These are phyloP conservation scores for Ceratocystis huliohia DNA, from an alignment of 2,329 filamentous ascomycete species.

Conservation along the genomic window DNA sequence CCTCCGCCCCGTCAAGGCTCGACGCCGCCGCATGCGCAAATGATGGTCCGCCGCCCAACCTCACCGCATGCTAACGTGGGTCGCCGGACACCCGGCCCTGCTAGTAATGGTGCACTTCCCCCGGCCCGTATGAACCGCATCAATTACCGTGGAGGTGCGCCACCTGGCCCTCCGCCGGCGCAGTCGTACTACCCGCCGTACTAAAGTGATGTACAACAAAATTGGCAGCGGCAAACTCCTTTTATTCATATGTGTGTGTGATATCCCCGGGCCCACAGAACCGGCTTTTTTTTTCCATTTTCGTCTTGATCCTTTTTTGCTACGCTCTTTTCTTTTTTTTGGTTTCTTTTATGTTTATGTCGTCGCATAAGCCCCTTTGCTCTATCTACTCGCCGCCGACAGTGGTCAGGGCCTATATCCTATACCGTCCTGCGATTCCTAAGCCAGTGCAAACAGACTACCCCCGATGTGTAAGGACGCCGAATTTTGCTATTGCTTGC, in stretches of 20 bases:
- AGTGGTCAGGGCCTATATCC: too few species aligned
- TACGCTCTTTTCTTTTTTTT: neutral
- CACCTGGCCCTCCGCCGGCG: neutral
- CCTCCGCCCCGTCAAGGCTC: constrained; percentile 28
- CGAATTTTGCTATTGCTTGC: too few species aligned
- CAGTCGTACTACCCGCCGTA: constrained; percentile 9
- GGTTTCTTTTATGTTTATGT: neutral
- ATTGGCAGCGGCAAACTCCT: neutral
- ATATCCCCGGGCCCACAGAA: constrained; percentile 11
- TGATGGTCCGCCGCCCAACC: constrained; percentile 31
- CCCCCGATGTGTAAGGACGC: too few species aligned
- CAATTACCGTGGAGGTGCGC: constrained; percentile 3
- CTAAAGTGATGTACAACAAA: neutral
- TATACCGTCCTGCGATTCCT: too few species aligned
- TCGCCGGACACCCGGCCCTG: constrained; percentile 16
- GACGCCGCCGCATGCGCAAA: constrained; percentile 29
- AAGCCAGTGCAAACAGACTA: too few species aligned
- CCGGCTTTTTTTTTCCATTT: constrained; percentile 11
- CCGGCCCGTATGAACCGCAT: constrained; percentile 3
- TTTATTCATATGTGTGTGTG: constrained; percentile 2
- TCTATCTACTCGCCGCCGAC: too few species aligned
- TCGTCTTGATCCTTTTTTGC: constrained; percentile 9
- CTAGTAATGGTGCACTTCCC: constrained; percentile 1
- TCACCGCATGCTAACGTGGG: constrained; percentile 23
- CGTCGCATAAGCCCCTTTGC: too few species aligned